Base-by-base conservation (phyloP, 768 basidiomycete species). In the Amanita fuliginea region DNA sequence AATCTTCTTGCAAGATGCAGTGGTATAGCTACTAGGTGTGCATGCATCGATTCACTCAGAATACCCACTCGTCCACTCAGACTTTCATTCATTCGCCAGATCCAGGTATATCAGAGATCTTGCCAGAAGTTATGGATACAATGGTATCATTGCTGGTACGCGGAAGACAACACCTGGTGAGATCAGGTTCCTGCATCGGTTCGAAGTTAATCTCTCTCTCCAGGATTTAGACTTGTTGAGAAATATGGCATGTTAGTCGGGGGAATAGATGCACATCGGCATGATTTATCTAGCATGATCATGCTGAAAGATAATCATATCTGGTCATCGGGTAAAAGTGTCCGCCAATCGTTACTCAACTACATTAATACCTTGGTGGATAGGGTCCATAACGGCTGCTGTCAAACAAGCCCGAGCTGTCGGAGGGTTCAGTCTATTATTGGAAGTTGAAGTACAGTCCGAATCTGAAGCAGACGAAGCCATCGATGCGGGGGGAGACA, bases 281-380 rank as follows among this genome's bases (percentile, higher is more conserved):
- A 96, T 56, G 94, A 98, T 64, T 74, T 98, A n/a, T 93, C 89
- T 24, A 89, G 87, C 62, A 98, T 99, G 96, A 94, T 99, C 60
- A 99, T 99, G 96, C 79, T 99, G 59, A 98, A 98, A 67, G 96
- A 99, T 59, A 99, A 99, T 62, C 96, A 99, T 62, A 89, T 98
- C 61, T 97, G 93, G 94, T 95, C 93, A 3, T 87, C 83, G 37
- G 93, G 93, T 83, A 60, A 53, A 73, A 24, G 37, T 33, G 30
- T 47, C 21, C n/a, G 42, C 51, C 37, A 55, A 30, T 55, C 24
- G 33, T 35, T 21, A 32, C 51, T 47, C 35, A 28, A n/a, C 11
- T n/a, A 7, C 19, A 42, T 52, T 41, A 53, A 55, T 40, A 53
- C 39, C 34, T 11, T 24, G 11, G 4, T 32, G 32, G 4, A 13